phyloP scores from a whole-genome alignment of 208 protist species.

The Trichomonas vaginalis region DNA sequence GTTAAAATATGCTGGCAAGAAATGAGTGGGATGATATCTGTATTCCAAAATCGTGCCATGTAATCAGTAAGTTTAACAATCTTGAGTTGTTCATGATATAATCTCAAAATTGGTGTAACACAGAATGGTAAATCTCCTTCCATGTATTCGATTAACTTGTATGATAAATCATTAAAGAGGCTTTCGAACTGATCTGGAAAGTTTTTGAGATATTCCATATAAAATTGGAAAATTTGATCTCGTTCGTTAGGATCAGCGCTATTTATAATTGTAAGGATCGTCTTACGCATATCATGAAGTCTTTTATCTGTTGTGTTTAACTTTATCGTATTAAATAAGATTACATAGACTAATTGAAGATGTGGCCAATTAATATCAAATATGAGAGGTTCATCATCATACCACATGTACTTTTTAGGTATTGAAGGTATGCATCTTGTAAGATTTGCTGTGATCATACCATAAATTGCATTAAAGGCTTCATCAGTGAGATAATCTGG shows the following conservation, averaged over 20 bases:
- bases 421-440: neutral
- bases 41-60: neutral
- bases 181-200: neutral
- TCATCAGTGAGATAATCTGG: neutral
- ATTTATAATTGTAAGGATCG: neutral
- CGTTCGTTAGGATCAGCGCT: neutral
- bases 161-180: neutral
- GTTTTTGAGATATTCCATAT: neutral
- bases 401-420: neutral
- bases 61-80: neutral
- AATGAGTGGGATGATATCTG: neutral
- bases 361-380: neutral
- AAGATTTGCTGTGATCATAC: neutral
- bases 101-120: neutral
- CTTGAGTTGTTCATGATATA: neutral
- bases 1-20: neutral
- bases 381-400: neutral
- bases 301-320: neutral
- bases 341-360: neutral
- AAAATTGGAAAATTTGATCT: neutral
- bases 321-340: neutral
- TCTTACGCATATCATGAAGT: neutral
- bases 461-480: neutral
- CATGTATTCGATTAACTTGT: neutral
- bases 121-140: neutral